phyloP scores from a whole-genome alignment of 352 stramenopile genomes.

The Hyphochytrium catenoides region DNA sequence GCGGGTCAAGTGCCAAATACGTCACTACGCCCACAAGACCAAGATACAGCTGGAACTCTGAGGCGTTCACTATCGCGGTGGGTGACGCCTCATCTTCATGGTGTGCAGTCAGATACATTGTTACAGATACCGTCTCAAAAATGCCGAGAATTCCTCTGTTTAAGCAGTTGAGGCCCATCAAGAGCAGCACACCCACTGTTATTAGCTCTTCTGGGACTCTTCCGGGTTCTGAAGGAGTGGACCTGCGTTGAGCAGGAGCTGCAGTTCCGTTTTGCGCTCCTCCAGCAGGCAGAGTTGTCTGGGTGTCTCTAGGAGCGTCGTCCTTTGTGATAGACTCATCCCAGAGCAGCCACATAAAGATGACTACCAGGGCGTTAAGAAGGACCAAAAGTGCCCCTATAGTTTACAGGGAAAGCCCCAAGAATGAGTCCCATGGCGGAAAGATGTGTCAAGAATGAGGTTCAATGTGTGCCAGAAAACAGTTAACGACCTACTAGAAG shows the following conservation, averaged over 20 bases:
- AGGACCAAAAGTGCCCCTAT: constrained; percentile 27
- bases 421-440: too few species aligned
- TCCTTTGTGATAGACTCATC: constrained; percentile 23
- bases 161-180: constrained; percentile 52
- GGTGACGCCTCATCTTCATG: constrained; percentile 24
- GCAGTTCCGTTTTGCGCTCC: constrained; percentile 26
- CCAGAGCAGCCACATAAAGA: constrained; percentile 28
- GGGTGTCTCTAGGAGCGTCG: constrained; percentile 26
- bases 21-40: constrained; percentile 34
- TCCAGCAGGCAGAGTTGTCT: constrained; percentile 12
- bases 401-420: too few species aligned
- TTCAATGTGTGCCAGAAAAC: too few species aligned
- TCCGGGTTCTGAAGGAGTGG: too few species aligned
- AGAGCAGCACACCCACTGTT: constrained; percentile 35
- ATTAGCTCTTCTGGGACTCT: constrained; percentile 35
- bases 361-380: constrained; percentile 32
- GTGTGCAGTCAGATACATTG: constrained; percentile 36
- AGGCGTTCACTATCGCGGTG: constrained; percentile 25
- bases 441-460: too few species aligned
- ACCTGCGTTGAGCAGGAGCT: too few species aligned
- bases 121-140: constrained; percentile 59
- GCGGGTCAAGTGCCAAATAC: constrained; percentile 51
- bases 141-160: constrained; percentile 42
- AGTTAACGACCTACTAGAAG: too few species aligned
- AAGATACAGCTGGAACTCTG: constrained; percentile 54